These are phyloP conservation scores for Russula griseocarnosa DNA, from an alignment of 768 basidiomycete species.

Conservation along the genomic window DNA sequence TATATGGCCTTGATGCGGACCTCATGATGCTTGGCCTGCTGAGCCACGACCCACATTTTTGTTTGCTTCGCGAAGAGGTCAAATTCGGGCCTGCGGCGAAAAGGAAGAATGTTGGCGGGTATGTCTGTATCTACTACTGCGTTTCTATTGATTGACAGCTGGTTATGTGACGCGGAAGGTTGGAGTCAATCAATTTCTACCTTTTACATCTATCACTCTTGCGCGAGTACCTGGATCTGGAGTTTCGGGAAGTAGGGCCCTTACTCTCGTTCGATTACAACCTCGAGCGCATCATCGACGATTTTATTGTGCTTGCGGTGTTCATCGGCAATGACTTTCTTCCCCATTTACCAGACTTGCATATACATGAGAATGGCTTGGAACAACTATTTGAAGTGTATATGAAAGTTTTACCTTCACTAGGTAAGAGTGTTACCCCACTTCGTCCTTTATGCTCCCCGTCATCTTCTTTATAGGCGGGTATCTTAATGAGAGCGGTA, in stretches of 20 bases:
- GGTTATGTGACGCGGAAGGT: slow-evolving; percentile 32
- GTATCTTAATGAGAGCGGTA: slow-evolving; percentile 88
- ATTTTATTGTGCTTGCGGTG: slow-evolving; percentile 93
- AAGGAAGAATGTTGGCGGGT: slow-evolving; percentile 66
- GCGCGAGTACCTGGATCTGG: slow-evolving; percentile 96
- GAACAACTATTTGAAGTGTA: slow-evolving; percentile 94
- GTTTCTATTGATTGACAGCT: neutral
- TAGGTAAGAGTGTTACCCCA: slow-evolving; percentile 43
- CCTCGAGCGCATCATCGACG: slow-evolving; percentile 94
- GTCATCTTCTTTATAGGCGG: slow-evolving; percentile 53
- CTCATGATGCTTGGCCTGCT: slow-evolving; percentile 96
- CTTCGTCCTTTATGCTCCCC: neutral
- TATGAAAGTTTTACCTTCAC: slow-evolving; percentile 80
- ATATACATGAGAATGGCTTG: slow-evolving; percentile 96
- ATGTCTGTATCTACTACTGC: slow-evolving; percentile 22
- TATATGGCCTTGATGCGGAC: slow-evolving; percentile 98
- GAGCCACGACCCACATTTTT: slow-evolving; percentile 98
- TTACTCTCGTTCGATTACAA: slow-evolving; percentile 75
- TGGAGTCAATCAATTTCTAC: slow-evolving; percentile 88
- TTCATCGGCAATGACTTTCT: slow-evolving; percentile 98
- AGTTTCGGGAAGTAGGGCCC: slow-evolving; percentile 73
- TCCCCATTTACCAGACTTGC: slow-evolving; percentile 92
- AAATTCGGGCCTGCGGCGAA: slow-evolving; percentile 83
- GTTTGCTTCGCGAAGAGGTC: slow-evolving; percentile 94
- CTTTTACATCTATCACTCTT: slow-evolving; percentile 90